These are phyloP conservation scores for Exophiala oligosperma DNA, from an alignment of 2,329 filamentous ascomycete genomes.

Conservation along the genomic window DNA sequence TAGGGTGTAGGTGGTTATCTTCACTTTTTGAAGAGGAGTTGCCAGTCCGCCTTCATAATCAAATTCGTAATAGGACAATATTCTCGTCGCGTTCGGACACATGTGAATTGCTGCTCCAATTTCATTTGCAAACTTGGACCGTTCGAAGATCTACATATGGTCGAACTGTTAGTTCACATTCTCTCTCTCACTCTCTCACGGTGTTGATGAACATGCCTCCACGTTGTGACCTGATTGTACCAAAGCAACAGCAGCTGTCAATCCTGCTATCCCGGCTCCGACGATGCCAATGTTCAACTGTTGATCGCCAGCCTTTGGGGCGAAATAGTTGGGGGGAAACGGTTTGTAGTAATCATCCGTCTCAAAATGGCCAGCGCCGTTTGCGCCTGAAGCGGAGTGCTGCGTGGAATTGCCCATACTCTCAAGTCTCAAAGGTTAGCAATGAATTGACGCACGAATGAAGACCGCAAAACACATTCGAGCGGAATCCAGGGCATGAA, in stretches of 20 bases:
- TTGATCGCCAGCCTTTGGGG: constrained; percentile 16
- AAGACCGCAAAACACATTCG: too few species aligned
- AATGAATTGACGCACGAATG: too few species aligned
- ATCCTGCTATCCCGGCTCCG: constrained; percentile 35
- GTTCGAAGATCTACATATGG: constrained; percentile 30
- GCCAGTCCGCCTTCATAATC: constrained; percentile 15
- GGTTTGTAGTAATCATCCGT: constrained; percentile 14
- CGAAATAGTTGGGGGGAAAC: constrained; percentile 8
- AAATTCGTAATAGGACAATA: constrained; percentile 30
- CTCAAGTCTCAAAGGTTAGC: too few species aligned
- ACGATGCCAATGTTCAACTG: constrained; percentile 24
- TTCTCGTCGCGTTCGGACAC: constrained; percentile 32
- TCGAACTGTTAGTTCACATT: too few species aligned
- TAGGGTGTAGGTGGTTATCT: too few species aligned
- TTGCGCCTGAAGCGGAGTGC: too few species aligned
- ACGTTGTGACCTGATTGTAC: constrained; percentile 34
- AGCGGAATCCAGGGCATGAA: neutral
- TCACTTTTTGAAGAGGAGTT: neutral
- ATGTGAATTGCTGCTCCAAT: constrained; percentile 35
- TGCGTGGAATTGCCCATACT: too few species aligned
- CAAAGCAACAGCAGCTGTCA: constrained; percentile 33
- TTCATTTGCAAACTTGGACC: constrained; percentile 33
- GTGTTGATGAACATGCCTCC: constrained; percentile 25
- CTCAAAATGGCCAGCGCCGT: neutral
- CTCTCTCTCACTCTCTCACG: too few species aligned